These are phyloP conservation scores for Sporothrix euskadiensis DNA, from an alignment of 2,329 filamentous ascomycete species.

Conservation along the genomic window DNA sequence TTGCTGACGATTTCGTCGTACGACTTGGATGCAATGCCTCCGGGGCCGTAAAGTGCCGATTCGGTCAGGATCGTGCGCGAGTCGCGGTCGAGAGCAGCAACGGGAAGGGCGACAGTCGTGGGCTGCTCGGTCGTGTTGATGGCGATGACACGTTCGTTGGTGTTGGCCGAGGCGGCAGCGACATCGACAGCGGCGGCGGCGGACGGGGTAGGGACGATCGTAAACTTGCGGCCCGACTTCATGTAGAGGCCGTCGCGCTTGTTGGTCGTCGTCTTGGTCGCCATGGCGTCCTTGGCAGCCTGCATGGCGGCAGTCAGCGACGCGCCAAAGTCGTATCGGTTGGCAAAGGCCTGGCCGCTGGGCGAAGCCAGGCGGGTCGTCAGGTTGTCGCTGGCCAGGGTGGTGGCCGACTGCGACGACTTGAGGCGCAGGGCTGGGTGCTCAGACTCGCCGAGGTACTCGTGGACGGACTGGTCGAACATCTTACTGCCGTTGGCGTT, in stretches of 20 bases:
- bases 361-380: conserved; percentile 54
- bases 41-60: conserved; percentile 42
- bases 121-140: conserved; percentile 31
- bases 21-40: conserved; percentile 74
- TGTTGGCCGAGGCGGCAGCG: neutral
- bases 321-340: conserved; percentile 94
- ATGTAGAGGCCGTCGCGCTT: conserved; percentile 61
- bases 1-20: conserved; percentile 98
- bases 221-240: conserved; percentile 51
- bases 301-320: conserved; percentile 82
- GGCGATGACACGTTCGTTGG: conserved; percentile 25
- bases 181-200: conserved; percentile 24
- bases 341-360: conserved; percentile 76
- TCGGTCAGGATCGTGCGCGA: conserved; percentile 21
- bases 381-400: conserved; percentile 63
- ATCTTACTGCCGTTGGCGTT: conserved; percentile 45
- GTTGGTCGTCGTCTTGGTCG: conserved; percentile 33
- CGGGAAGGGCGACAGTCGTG: conserved; percentile 21
- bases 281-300: conserved; percentile 65
- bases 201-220: conserved; percentile 29
- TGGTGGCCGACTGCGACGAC: conserved; percentile 63
- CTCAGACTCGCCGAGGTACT: conserved; percentile 63
- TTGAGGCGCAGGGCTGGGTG: conserved; percentile 66
- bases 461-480: conserved; percentile 61
- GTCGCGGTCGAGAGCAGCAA: conserved; percentile 21